These are phyloP conservation scores for Themeda triandra DNA, from an alignment of 176 grass and related monocot species.

Conservation along the genomic window DNA sequence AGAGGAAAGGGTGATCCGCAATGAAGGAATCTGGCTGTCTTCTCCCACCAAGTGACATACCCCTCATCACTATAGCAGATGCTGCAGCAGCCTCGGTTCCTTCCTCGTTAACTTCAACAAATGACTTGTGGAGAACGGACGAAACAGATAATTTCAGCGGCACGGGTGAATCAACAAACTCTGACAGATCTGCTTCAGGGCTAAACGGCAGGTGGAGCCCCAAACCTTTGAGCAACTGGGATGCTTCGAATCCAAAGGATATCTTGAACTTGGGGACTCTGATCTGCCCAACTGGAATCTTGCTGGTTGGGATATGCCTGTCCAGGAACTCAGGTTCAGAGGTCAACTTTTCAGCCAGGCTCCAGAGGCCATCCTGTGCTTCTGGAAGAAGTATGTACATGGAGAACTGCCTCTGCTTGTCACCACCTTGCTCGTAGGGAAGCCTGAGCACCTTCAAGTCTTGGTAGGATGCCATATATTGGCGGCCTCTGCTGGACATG, in stretches of 20 bases:
- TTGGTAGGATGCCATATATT: slow-evolving; percentile 41
- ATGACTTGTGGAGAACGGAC: slow-evolving; percentile 61
- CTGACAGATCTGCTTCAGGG: slow-evolving; percentile 41
- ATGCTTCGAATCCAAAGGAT: slow-evolving; percentile 61
- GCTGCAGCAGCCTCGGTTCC: slow-evolving; percentile 69
- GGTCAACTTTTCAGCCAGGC: slow-evolving; percentile 48
- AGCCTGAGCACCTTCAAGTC: slow-evolving; percentile 66
- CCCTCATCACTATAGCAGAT: slow-evolving; percentile 12
- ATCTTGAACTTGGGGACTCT: slow-evolving; percentile 82
- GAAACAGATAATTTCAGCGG: slow-evolving; percentile 37
- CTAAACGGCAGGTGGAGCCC: slow-evolving; percentile 58
- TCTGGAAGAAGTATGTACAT: slow-evolving; percentile 78
- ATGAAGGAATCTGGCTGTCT: slow-evolving; percentile 11
- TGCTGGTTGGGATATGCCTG: slow-evolving; percentile 37
- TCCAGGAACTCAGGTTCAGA: slow-evolving; percentile 55
- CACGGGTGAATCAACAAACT: slow-evolving; percentile 42
- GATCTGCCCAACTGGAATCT: slow-evolving; percentile 53
- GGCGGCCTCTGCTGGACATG: slow-evolving; percentile 51
- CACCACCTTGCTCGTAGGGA: slow-evolving; percentile 61
- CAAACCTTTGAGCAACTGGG: slow-evolving; percentile 47
- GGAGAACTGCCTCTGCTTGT: slow-evolving; percentile 60
- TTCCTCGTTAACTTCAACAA: slow-evolving; percentile 77
- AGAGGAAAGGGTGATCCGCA: slow-evolving; percentile 51
- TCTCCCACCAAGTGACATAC: background rate
- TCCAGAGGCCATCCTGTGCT: slow-evolving; percentile 52